Percentiles rank a stretch among this genome's conserved stretches.
These are phyloP conservation scores for Neonectria ditissima DNA, from an alignment of 2,329 filamentous ascomycete genomes.

Conservation along the genomic window DNA sequence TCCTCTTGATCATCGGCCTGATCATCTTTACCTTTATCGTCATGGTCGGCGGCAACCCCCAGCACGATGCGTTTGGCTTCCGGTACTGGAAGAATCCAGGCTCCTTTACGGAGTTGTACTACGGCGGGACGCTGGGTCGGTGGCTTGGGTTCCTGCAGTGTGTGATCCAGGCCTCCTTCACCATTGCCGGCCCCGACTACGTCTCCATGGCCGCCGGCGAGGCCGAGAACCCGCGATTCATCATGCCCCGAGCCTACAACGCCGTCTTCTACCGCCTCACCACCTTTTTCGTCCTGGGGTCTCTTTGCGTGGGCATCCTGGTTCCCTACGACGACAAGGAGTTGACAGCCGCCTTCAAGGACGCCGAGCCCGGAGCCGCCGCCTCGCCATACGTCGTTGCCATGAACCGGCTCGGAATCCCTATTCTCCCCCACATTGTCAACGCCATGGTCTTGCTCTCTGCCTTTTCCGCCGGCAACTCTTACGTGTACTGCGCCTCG, in stretches of 20 bases:
- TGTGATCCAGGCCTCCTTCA: constrained; percentile 77
- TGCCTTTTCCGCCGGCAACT: constrained; percentile 76
- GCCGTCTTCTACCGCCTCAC: constrained; percentile 83
- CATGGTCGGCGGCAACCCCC: constrained; percentile 85
- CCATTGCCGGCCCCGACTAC: constrained; percentile 76
- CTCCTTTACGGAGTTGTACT: constrained; percentile 75
- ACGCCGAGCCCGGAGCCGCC: constrained; percentile 73
- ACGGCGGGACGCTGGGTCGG: constrained; percentile 72
- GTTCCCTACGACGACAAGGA: constrained; percentile 76
- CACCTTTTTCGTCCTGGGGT: constrained; percentile 80
- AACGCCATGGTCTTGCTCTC: constrained; percentile 79
- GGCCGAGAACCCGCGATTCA: constrained; percentile 74
- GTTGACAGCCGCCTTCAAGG: constrained; percentile 69
- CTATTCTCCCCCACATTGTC: constrained; percentile 75
- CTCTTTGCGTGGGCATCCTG: constrained; percentile 77
- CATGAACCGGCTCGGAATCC: constrained; percentile 74
- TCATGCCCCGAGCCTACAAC: constrained; percentile 81
- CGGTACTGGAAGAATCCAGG: constrained; percentile 75
- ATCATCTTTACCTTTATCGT: constrained; percentile 83
- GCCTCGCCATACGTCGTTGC: constrained; percentile 76
- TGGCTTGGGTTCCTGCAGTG: constrained; percentile 83
- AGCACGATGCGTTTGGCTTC: constrained; percentile 79
- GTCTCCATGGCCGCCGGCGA: constrained; percentile 78
- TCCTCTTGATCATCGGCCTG: constrained; percentile 77
- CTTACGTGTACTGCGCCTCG: constrained; percentile 72